Conservation (phyloP, 257 asterid species). For the Catharanthus roseus region DNA sequence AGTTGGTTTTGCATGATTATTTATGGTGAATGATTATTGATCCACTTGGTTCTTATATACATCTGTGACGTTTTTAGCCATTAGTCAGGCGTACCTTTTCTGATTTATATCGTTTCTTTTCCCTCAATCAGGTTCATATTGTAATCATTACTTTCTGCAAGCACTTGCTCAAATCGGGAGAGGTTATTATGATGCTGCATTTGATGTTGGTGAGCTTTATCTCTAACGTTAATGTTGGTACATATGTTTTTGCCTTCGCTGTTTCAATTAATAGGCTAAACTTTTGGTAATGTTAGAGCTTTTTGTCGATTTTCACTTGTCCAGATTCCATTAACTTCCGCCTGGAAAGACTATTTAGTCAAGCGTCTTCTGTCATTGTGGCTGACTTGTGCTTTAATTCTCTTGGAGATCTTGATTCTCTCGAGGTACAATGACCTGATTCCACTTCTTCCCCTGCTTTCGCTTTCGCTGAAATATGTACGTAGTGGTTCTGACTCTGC, state of each 20-base stretch:
- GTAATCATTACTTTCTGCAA: conserved; percentile 89
- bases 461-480: too few species aligned
- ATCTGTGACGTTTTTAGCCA: background rate
- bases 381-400: conserved; percentile 56
- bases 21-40: too few species aligned
- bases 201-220: conserved; percentile 52
- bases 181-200: conserved; percentile 76
- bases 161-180: conserved; percentile 83
- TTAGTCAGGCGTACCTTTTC: too few species aligned
- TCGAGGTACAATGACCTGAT: conserved; percentile 50
- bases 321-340: conserved; percentile 54
- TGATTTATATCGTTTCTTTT: background rate
- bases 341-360: conserved; percentile 57
- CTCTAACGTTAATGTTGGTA: too few species aligned
- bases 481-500: background rate
- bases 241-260: background rate
- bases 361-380: conserved; percentile 57
- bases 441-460: background rate
- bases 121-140: conserved; percentile 45
- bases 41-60: background rate
- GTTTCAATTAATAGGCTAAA: background rate
- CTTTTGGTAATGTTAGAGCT: too few species aligned
- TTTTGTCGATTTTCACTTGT: conserved; percentile 15
- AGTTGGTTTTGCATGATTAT: conserved; percentile 9
- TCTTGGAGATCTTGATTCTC: conserved; percentile 57